Conservation (phyloP, 1,284 basidiomycete species). For the Fomitopsis betulina region DNA sequence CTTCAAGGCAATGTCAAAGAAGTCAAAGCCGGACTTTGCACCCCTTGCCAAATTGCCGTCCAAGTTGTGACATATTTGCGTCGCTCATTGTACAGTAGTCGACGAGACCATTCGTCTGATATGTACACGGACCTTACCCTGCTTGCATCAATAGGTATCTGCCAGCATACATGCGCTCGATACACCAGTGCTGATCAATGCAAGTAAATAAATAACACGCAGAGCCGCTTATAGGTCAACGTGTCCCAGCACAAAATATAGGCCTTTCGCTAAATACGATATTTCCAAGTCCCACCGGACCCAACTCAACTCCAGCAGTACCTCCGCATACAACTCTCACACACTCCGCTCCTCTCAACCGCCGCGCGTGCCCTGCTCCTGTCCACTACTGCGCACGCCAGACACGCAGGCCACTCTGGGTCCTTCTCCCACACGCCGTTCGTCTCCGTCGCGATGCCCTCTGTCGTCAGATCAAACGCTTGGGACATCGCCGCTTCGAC, state of each 20-base stretch:
- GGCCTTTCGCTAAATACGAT: too few relatives aligned
- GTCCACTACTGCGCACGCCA: constrained; percentile 43
- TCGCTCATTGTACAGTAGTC: background rate
- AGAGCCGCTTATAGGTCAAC: background rate
- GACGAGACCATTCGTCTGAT: too few relatives aligned
- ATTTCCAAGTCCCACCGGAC: too few relatives aligned
- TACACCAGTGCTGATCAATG: too few relatives aligned
- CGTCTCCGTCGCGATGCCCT: constrained; percentile 26
- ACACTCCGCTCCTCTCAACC: constrained; percentile 31
- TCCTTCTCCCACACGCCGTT: constrained; percentile 20
- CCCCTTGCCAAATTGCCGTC: constrained; percentile 16
- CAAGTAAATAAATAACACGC: too few relatives aligned
- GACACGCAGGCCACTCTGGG: constrained; percentile 36
- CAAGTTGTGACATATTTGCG: constrained; percentile 13
- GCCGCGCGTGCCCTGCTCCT: constrained; percentile 28
- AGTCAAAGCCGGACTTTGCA: constrained; percentile 19
- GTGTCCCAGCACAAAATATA: too few relatives aligned
- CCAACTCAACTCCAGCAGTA: constrained; percentile 32
- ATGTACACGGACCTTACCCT: too few relatives aligned
- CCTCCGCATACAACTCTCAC: constrained; percentile 30
- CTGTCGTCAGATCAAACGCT: constrained; percentile 34
- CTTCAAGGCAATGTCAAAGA: constrained; percentile 22
- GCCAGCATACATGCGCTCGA: too few relatives aligned
- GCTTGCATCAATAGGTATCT: too few relatives aligned
- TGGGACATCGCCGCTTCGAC: constrained; percentile 38